Evolutionary conservation across 2,329 filamentous ascomycete genomes (phyloP).

Genomic region (Phialocephala subalpina): DNA sequence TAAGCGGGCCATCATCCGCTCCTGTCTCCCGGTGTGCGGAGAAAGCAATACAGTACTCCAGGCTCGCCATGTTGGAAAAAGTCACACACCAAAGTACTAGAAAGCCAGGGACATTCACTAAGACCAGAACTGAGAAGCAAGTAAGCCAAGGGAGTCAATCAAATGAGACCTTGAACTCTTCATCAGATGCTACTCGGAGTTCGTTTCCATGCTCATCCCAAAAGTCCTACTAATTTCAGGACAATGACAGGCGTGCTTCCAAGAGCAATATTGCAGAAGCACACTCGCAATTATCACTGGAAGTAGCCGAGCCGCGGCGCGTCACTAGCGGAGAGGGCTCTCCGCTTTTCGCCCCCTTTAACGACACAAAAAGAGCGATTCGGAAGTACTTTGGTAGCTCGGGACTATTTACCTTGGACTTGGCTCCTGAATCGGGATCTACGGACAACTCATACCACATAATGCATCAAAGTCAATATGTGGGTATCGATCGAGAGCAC

Average conservation of each 20-base stretch:
- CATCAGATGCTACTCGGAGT: no score
- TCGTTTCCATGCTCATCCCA: no score
- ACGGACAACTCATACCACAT: conserved; percentile 23
- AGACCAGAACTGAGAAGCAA: no score
- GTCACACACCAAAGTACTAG: no score
- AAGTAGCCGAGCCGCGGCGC: conserved; percentile 11
- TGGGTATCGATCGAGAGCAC: conserved; percentile 4
- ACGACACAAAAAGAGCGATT: conserved; percentile 4
- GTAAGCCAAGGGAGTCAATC: no score
- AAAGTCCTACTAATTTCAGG: no score
- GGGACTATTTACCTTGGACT: neutral
- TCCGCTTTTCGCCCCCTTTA: conserved; percentile 19
- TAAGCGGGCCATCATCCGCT: conserved; percentile 14
- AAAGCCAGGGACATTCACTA: no score
- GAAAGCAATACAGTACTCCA: no score
- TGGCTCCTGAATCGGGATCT: conserved; percentile 12
- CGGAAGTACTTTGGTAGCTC: conserved; percentile 16
- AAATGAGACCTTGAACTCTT: no score
- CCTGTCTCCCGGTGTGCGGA: no score
- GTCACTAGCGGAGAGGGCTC: conserved; percentile 3
- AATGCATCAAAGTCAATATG: conserved; percentile 16
- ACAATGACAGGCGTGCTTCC: no score
- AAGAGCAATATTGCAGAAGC: conserved; percentile 11
- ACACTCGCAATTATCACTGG: conserved; percentile 7
- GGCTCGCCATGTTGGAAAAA: no score